Conservation (phyloP, 805 yeast species). For the Alloascoidea africana region DNA sequence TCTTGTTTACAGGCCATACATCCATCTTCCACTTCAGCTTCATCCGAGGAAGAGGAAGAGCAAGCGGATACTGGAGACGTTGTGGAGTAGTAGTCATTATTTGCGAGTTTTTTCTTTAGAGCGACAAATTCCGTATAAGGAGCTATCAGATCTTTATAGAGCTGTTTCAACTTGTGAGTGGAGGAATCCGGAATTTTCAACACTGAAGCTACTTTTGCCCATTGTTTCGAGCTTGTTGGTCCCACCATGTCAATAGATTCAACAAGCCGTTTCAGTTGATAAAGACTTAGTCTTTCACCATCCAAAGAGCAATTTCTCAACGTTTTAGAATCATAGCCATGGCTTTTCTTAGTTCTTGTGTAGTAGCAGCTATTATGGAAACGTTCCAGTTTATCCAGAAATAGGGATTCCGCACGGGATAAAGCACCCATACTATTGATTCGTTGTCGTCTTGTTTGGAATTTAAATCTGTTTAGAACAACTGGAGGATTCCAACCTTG, state of each 20-base stretch:
- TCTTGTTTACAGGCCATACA: conserved; percentile 15
- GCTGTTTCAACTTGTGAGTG: not conserved
- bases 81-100: conserved; percentile 7
- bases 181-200: not conserved
- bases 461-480: conserved; percentile 17
- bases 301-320: conserved; percentile 12
- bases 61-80: too few relatives aligned
- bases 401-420: conserved; percentile 17
- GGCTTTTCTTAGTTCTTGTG: conserved; percentile 13
- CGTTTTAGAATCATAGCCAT: conserved; percentile 5
- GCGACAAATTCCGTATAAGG: conserved; percentile 7
- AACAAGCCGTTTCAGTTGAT: conserved; percentile 15
- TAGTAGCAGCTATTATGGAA: conserved; percentile 17
- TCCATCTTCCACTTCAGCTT: conserved; percentile 5
- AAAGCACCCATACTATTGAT: conserved; percentile 19
- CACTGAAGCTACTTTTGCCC: conserved; percentile 2
- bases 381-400: conserved; percentile 17
- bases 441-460: conserved; percentile 18
- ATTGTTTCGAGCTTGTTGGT: conserved; percentile 10
- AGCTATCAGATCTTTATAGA: conserved; percentile 4
- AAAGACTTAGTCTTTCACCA: conserved; percentile 14
- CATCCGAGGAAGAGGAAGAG: conserved; percentile 3
- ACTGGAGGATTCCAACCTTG: conserved; percentile 24
- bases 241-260: conserved; percentile 14
- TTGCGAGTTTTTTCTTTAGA: conserved; percentile 5